Conservation (phyloP, 257 asterid species). For the Gentiana dahurica region DNA sequence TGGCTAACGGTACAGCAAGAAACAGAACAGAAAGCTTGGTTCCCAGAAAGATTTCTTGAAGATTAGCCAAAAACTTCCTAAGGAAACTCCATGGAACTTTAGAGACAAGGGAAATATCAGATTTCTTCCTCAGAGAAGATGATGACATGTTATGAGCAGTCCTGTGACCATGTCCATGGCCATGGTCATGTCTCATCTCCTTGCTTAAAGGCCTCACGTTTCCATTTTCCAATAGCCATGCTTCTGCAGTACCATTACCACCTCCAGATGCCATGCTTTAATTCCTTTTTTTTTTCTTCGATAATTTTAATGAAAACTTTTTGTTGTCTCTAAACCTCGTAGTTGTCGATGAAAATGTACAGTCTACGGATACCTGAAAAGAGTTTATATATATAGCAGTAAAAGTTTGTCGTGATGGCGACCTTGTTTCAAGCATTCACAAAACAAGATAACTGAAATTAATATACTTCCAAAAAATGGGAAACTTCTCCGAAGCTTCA, state of each 20-base stretch:
- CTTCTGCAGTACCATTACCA: conserved; percentile 8
- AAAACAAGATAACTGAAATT: too few relatives aligned
- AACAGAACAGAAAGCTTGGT: conserved; percentile 67
- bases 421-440: too few relatives aligned
- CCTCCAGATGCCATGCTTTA: too few relatives aligned
- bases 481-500: too few relatives aligned
- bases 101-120: conserved; percentile 47
- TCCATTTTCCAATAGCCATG: conserved; percentile 57
- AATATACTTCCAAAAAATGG: too few relatives aligned
- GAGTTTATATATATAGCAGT: too few relatives aligned
- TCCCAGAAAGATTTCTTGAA: conserved; percentile 74
- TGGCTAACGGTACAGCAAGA: conserved; percentile 70
- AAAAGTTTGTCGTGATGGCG: too few relatives aligned
- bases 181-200: conserved; percentile 25
- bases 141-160: conserved; percentile 72
- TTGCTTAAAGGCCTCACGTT: conserved; percentile 31
- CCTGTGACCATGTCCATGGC: conserved; percentile 22
- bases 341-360: too few relatives aligned
- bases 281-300: too few relatives aligned
- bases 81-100: conserved; percentile 29
- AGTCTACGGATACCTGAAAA: too few relatives aligned
- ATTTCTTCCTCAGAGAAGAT: conserved; percentile 65
- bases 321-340: too few relatives aligned
- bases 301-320: too few relatives aligned
- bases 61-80: conserved; percentile 33